Evolutionary conservation across 257 asterid genomes (phyloP), one percentile per base, ranked within the genome.

Genomic region (Vinca minor): DNA sequence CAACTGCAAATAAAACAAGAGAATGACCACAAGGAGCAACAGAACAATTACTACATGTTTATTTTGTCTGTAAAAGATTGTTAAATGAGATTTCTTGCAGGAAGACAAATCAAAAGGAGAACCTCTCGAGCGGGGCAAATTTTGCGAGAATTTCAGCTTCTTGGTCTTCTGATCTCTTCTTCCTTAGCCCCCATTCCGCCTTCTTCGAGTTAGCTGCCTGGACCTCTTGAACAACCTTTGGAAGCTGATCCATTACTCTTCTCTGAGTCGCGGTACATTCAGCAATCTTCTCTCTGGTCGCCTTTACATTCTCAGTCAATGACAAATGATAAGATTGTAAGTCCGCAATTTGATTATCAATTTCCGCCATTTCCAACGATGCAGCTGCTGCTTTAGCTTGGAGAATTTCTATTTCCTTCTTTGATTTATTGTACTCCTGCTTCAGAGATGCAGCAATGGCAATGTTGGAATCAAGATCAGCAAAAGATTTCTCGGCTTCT

Each of bases 151-250:
- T 71, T 64, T 77, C 77, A 0, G 68, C 52, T 54, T 69, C 82
- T 38, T 72, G 67, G 66, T 69, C 70, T 13, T 66, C 77, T 17
- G 80, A 64, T 20, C 71, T 66, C 65, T 77, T 41, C 50, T 60
- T 68, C 68, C 64, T 77, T 47, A 64, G 50, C 78, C 74, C 77
- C 82, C 82, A 77, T 18, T 52, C 68, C 10, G 67, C 20, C 49
- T 36, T 66, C 54, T 66, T 66, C 2, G 81, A 65, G 32, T 74
- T 74, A 18, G 82, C 85, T n/a, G 53, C 54, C 73, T 71, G 78
- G 45, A 77, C 76, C 45, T 71, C 82, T 14, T 69, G 70, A 42
- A 72, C 82, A 45, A 77, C 69, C 73, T 66, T 77, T 3, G 75
- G 82, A 18, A 80, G 68, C 18, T 45, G 41, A 26, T 35, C 76